phyloP scores from a whole-genome alignment of 176 grass and related monocot genomes.

The Bothriochloa decipiens region DNA sequence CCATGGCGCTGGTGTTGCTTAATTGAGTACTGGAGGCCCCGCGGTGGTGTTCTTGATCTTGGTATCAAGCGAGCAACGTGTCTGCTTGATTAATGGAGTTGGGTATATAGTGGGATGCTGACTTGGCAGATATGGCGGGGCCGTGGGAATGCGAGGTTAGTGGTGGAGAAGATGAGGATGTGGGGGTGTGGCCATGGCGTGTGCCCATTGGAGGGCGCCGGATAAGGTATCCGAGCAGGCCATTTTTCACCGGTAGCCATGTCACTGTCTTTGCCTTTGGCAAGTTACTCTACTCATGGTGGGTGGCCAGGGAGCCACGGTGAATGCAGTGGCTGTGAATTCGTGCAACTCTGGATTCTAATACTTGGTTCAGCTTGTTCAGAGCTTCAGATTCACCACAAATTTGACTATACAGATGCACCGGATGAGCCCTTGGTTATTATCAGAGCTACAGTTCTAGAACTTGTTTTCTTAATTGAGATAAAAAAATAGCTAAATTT shows the following conservation, averaged over 20 bases:
- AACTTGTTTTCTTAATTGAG: not conserved
- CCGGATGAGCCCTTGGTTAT: not conserved
- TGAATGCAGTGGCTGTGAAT: not conserved
- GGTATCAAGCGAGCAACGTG: not conserved
- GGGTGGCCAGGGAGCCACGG: not conserved
- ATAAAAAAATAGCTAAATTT: not conserved
- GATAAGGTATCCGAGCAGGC: slow-evolving; percentile 60
- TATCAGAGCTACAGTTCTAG: not conserved
- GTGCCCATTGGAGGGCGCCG: slow-evolving; percentile 54
- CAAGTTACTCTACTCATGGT: not conserved
- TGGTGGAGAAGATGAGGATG: slow-evolving; percentile 42
- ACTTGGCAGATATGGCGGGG: slow-evolving; percentile 48
- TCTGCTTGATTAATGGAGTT: slow-evolving; percentile 2
- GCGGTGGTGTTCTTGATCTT: slow-evolving; percentile 17
- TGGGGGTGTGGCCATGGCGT: slow-evolving; percentile 42
- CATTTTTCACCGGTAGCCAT: not conserved
- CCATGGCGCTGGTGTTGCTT: slow-evolving; percentile 31
- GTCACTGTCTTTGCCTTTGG: not conserved
- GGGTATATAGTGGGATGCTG: slow-evolving; percentile 46
- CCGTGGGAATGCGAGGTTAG: slow-evolving; percentile 28
- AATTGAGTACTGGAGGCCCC: not conserved
- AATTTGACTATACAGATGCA: not conserved
- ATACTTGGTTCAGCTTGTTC: not conserved
- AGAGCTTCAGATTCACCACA: not conserved
- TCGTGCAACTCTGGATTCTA: not conserved